Conservation (phyloP, 2,329 filamentous ascomycete species). For the Colletotrichum agaves region DNA sequence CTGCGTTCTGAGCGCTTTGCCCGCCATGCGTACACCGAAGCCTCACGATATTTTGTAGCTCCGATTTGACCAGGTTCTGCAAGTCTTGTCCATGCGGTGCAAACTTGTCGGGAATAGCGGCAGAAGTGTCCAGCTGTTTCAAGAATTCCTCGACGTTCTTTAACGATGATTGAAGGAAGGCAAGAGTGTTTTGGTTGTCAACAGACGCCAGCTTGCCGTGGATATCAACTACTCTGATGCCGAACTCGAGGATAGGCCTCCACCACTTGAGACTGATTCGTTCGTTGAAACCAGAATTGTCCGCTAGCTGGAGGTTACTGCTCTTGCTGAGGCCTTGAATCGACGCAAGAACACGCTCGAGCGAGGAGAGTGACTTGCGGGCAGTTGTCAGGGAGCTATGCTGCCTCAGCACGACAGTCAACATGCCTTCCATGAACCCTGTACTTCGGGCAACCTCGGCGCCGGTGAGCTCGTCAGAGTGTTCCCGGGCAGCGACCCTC, state of each 20-base stretch:
- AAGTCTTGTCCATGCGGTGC: constrained; percentile 57
- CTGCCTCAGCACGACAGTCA: constrained; percentile 73
- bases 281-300: constrained; percentile 41
- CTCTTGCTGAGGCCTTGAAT: constrained; percentile 37
- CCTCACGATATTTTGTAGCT: not conserved
- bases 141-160: constrained; percentile 58
- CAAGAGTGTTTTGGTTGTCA: constrained; percentile 57
- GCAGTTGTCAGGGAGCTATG: constrained; percentile 59
- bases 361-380: constrained; percentile 48
- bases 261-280: constrained; percentile 66
- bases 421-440: constrained; percentile 86
- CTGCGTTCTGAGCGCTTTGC: constrained; percentile 49
- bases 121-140: constrained; percentile 53
- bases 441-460: constrained; percentile 83
- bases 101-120: constrained; percentile 63
- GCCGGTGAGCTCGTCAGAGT: constrained; percentile 85
- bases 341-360: constrained; percentile 31
- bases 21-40: not conserved
- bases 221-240: constrained; percentile 69
- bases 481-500: constrained; percentile 74
- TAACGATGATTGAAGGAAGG: constrained; percentile 62
- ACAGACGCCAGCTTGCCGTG: constrained; percentile 72
- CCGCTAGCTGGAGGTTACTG: constrained; percentile 1
- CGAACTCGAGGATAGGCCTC: constrained; percentile 73
- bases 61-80: constrained; percentile 16